Conservation (phyloP, 2,329 filamentous ascomycete genomes). For the Fusarium sublunatum region DNA sequence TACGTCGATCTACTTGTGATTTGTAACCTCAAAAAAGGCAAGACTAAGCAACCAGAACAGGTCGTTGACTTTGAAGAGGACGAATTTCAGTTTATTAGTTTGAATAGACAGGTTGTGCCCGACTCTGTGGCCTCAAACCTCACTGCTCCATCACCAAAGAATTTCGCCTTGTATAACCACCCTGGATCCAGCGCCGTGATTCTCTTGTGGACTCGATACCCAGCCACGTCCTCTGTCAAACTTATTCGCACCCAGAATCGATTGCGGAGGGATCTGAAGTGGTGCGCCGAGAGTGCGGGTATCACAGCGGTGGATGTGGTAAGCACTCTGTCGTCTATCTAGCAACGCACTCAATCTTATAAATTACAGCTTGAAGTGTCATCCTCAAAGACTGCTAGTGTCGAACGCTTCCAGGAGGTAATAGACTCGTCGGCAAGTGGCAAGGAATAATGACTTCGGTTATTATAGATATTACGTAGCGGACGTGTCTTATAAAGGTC, state of each 20-base stretch:
- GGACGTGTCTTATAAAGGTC: no score
- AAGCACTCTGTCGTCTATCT: neutral
- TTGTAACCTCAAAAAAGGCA: neutral
- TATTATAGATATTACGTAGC: no score
- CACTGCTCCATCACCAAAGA: neutral
- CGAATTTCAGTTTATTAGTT: neutral
- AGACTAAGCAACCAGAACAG: neutral
- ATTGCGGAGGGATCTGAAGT: constrained; percentile 9
- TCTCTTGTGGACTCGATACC: constrained; percentile 26
- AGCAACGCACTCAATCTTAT: no score
- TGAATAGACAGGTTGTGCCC: neutral
- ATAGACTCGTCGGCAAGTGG: no score
- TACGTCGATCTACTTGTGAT: neutral
- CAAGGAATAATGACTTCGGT: no score
- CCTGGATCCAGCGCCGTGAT: constrained; percentile 3
- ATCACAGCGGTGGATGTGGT: constrained; percentile 8
- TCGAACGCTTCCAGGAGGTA: no score
- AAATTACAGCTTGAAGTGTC: no score
- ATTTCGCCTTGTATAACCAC: constrained; percentile 16
- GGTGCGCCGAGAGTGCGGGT: constrained; percentile 1
- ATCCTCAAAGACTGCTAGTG: no score
- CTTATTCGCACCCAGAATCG: constrained; percentile 8
- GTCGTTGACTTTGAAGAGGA: constrained; percentile 1
- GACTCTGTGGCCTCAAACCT: neutral
- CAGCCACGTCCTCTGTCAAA: constrained; percentile 6